Percentiles rank a stretch among this genome's conserved stretches.
Evolutionary conservation across 305 asterid species (phyloP).

Genomic region (Striga hermonthica): DNA sequence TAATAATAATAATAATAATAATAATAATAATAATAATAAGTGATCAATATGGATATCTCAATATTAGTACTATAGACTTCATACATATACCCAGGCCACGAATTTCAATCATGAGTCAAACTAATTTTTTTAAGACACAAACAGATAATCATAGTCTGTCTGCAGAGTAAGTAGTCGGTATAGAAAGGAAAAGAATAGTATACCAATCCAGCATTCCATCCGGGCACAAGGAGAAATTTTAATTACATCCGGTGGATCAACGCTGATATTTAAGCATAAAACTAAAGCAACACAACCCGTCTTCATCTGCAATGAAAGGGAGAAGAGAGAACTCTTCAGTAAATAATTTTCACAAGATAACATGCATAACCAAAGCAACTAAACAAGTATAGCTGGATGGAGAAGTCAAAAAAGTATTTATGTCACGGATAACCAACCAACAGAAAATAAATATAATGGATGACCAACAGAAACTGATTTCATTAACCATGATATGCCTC

Average conservation of each 20-base stretch:
- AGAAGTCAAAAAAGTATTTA: slow-evolving; percentile 9
- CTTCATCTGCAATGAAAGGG: slow-evolving; percentile 77
- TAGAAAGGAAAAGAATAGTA: slow-evolving; percentile 31
- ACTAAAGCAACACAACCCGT: slow-evolving; percentile 99
- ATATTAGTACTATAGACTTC: too few species aligned
- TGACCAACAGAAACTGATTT: neutral
- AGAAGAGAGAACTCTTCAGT: slow-evolving; percentile 14
- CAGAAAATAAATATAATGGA: neutral
- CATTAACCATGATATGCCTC: neutral
- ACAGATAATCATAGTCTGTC: too few species aligned
- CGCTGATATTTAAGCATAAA: slow-evolving; percentile 87
- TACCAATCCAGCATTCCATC: slow-evolving; percentile 99
- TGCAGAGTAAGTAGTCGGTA: slow-evolving; percentile 8
- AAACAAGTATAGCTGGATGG: neutral
- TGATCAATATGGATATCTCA: too few species aligned
- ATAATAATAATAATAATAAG: neutral
- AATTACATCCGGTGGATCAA: slow-evolving; percentile 98
- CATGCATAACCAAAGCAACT: neutral
- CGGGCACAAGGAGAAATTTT: slow-evolving; percentile 99
- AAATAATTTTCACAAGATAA: neutral
- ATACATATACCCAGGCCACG: too few species aligned
- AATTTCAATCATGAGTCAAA: too few species aligned
- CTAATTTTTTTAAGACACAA: too few species aligned
- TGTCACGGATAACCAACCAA: neutral
- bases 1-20: neutral